Percentiles rank a stretch among this genome's conserved stretches.
Conservation (phyloP, 208 protist genomes). For the Herpetomonas muscarum region DNA sequence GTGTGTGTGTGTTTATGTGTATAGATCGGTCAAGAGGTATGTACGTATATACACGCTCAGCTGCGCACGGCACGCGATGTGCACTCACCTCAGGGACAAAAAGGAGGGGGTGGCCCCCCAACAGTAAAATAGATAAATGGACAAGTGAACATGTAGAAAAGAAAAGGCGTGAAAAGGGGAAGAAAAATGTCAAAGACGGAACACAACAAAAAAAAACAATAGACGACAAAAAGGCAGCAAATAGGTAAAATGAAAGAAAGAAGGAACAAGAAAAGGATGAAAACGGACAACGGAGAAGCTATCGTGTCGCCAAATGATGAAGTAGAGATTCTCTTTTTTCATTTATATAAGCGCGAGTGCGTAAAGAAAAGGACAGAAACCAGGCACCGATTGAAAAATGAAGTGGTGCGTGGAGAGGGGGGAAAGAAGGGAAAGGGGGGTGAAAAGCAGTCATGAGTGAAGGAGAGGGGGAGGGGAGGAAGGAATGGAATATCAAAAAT, state of each 20-base stretch:
- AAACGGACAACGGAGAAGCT: neutral
- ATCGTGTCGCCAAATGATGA: neutral
- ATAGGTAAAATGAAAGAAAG: neutral
- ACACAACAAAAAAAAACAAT: neutral
- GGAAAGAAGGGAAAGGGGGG: neutral
- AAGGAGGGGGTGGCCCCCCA: neutral
- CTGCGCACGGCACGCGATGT: too few relatives aligned
- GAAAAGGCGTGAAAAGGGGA: neutral
- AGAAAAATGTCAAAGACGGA: neutral
- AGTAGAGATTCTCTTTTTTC: neutral
- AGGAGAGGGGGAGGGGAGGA: neutral
- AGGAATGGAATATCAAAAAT: neutral
- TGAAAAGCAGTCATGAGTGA: neutral
- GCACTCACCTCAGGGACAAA: too few relatives aligned
- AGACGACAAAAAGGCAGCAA: too few relatives aligned
- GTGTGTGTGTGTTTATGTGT: neutral
- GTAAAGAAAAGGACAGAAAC: neutral
- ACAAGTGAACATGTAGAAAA: too few relatives aligned
- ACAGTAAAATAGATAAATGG: slow-evolving; percentile 7
- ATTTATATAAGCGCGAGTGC: neutral
- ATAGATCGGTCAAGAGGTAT: too few relatives aligned
- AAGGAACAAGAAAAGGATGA: neutral
- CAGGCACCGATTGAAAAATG: neutral
- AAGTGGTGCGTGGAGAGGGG: neutral
- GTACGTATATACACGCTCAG: neutral